Base-by-base conservation (phyloP, 495 filamentous ascomycete species). In the Penicillium atrosanguineum region DNA sequence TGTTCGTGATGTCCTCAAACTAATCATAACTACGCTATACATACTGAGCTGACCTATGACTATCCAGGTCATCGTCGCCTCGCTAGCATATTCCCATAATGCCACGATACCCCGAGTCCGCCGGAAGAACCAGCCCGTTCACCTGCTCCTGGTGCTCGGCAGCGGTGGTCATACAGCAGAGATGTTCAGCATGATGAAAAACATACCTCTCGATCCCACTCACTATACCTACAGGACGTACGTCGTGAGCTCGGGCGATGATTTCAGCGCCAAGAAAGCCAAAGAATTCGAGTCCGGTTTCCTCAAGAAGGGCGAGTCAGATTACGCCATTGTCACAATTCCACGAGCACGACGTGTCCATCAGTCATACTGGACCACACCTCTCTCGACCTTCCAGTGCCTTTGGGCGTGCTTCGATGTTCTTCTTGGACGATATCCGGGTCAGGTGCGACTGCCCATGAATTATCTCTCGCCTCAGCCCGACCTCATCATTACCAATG, bases 111-210 rank as follows among this genome's bases (percentile, higher is more conserved):
- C 67, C 20, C 67, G 67, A 66, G 61, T 61, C 50, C 73, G 70
- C 44, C 48, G 54, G 14, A 62, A 44, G 31, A 40, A 62, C 44
- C 46, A 60, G 12, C 76, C 80, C 20, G 79, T 82, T 29, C 91
- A 91, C 68, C 75, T 94, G 44, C 75, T 96, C 21, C 79, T 95
- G 51, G 83, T 97, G 46, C 86, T 97, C 47, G 94, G 94, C 37
- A 93, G 88, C 25, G 94, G 94, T 51, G 94, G 94, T 5, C 94
- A 98, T 74, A 96, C 93, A 1, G 83, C 89, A 12, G 94, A 98
- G 74, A 95, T 97, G 89, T 74, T 96, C 41, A 82, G 85, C 53
- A 85, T 95, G 70, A 77, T 97, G 21, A 67, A 78, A 21, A 73
- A 78, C 25, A 70, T 73, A 41, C 45, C 57, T 19, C 65, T 79